Base-by-base conservation (phyloP, 1,284 basidiomycete species). In the Binderoboletus segoi region DNA sequence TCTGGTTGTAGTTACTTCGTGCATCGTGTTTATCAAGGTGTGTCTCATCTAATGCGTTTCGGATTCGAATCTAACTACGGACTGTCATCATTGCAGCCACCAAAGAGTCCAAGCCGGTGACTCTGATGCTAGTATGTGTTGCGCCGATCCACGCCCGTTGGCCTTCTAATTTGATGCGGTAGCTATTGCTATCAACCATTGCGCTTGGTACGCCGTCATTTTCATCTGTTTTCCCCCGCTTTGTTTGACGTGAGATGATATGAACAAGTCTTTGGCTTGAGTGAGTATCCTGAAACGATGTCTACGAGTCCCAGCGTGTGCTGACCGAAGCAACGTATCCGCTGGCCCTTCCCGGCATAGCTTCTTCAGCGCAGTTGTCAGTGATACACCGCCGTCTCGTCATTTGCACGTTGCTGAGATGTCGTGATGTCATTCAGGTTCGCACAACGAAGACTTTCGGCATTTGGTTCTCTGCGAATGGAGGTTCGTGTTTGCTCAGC, bases 21-120 rank as follows among this genome's bases (percentile, higher is more conserved):
- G 0, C 32, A 59, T 48, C 73, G 76, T 30, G 61, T 75, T 37
- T 75, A 67, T 55, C 64, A 63, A 61, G 65, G 75, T 73, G 28
- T 4, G 58, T 38, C 13, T 15, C 20, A n/a, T 11, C 2, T 23
- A 15, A 21, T 37, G 4, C 18, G 21, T 32, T 21, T 32, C 30
- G 30, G n/a, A 2, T n/a, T 18, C 16, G 15, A 16, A 6, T 3
- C 4, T 8, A 20, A 70, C 18, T 8, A 1, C 23, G n/a, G n/a
- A n/a, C n/a, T n/a, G n/a, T n/a, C 10, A n/a, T 49, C 24, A 4
- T 42, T 5, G 12, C 24, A 70, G 68, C 66, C n/a, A 69, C 69
- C 0, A 40, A 60, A 23, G 43, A 56, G 38, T 70, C 61, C 3
- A 53, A 33, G 26, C 24, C 3, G 0, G 35, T 69, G 38, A 51